Evolutionary conservation across 805 yeast genomes (phyloP).

Genomic region (Sungouiella thailandica): DNA sequence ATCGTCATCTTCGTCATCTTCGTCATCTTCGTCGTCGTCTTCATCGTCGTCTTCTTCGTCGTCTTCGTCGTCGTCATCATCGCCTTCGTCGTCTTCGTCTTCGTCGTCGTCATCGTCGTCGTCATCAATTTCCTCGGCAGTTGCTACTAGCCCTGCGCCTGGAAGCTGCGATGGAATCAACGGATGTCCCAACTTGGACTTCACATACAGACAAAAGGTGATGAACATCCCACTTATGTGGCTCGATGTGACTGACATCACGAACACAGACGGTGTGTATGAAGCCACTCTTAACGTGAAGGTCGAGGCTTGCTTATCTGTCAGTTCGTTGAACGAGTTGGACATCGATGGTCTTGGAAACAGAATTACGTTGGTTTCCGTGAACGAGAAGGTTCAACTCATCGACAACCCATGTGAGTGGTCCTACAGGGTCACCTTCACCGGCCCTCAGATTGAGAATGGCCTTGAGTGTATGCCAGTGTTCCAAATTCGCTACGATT

Average conservation of each 20-base stretch:
- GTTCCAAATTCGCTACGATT: too few species aligned
- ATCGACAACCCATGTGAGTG: too few species aligned
- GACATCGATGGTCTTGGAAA: not conserved
- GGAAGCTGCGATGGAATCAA: not conserved
- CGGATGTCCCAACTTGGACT: not conserved
- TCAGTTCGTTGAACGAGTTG: not conserved
- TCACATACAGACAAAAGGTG: not conserved
- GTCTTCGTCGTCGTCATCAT: not conserved
- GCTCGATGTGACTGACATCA: not conserved
- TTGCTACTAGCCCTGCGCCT: not conserved
- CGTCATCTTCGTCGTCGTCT: too few species aligned
- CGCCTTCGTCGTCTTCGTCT: too few species aligned
- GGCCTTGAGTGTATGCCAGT: too few species aligned
- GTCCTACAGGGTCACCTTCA: too few species aligned
- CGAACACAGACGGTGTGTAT: not conserved
- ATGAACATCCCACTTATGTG: not conserved
- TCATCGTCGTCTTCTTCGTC: too few species aligned
- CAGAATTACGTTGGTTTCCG: not conserved
- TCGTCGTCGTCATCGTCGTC: not conserved
- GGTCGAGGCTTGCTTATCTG: not conserved
- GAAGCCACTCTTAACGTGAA: not conserved
- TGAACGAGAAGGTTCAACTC: not conserved
- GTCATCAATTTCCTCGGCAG: not conserved
- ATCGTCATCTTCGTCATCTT: too few species aligned
- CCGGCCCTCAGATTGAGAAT: too few species aligned